phyloP scores from a whole-genome alignment of 1,139 yeast species.

The Saccharomyces hybrid region DNA sequence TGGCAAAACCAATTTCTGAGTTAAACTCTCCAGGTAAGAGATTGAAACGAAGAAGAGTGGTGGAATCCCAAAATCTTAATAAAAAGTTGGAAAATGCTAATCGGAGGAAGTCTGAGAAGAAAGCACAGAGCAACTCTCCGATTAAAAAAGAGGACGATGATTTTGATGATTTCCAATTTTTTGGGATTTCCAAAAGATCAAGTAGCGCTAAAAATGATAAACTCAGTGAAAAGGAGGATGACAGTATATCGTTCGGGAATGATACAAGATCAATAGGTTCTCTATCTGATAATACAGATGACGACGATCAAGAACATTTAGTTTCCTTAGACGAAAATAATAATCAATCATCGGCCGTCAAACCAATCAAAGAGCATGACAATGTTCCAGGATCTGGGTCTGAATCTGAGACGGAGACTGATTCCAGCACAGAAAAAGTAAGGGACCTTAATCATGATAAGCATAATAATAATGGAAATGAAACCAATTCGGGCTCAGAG shows the following conservation, averaged over 20 bases:
- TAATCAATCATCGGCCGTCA: not conserved
- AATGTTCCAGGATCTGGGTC: slow-evolving; percentile 9
- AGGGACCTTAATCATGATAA: not conserved
- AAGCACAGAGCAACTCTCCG: not conserved
- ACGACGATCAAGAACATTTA: slow-evolving; percentile 1
- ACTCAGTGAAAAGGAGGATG: slow-evolving; percentile 1
- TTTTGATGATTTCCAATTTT: slow-evolving; percentile 12
- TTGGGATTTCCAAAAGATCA: slow-evolving; percentile 9
- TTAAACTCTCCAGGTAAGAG: slow-evolving; percentile 27
- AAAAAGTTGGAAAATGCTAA: not conserved
- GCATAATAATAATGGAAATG: not conserved
- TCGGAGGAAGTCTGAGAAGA: not conserved
- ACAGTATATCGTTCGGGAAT: not conserved
- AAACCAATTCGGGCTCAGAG: not conserved
- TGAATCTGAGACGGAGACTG: slow-evolving; percentile 7
- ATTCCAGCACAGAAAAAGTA: not conserved
- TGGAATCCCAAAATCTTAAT: not conserved
- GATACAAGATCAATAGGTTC: not conserved
- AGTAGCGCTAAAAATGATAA: not conserved
- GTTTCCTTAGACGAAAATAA: not conserved
- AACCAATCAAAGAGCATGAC: not conserved
- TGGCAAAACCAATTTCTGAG: slow-evolving; percentile 14
- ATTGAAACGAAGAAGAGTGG: slow-evolving; percentile 4
- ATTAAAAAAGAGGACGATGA: slow-evolving; percentile 6
- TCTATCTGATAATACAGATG: not conserved